Evolutionary conservation across 176 grass and related monocot genomes (phyloP), one percentile per base, ranked within the genome.

Genomic region (Oryza meyeriana): DNA sequence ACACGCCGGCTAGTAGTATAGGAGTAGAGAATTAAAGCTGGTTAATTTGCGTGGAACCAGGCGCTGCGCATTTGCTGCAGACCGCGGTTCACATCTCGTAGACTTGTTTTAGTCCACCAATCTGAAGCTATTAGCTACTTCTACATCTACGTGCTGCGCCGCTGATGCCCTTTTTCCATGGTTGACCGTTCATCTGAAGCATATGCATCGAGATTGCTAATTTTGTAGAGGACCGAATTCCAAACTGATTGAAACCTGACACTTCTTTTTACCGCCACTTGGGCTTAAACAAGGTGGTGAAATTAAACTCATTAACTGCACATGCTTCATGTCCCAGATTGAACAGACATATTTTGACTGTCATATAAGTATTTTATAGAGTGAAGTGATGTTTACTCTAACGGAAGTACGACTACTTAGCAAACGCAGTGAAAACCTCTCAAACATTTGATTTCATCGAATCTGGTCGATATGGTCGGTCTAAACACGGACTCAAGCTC

Each of bases 81-180:
- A 26, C 69, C 36, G 18, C 2, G 35, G n/a, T 42, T 61, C 35
- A 8, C 25, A 32, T 44, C 48, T 81, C 25, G 18, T 25, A 42
- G 11, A 58, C 30, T 75, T 75, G 20, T 69, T 81, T 87, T 87
- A 68, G 71, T 87, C 28, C 4, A 76, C 29, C 85, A 73, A 82
- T 48, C 10, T 29, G 63, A 45, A 48, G 50, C 1, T 67, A 12
- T 1, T 33, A 33, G 4, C 32, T n/a, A n/a, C 1, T 1, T 33
- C 1, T 26, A 68, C 34, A 48, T 17, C 9, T 71, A 34, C 35
- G 44, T 65, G 31, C 17, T 20, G 35, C 22, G 9, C 2, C n/a
- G 35, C 27, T 44, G 34, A 32, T 35, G 2, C 13, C 42, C 42
- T 12, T 44, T 38, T 17, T 25, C 4, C 52, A 24, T 58, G 52